Evolutionary conservation across 768 basidiomycete genomes (phyloP).

Genomic region (Dendrothele bispora): DNA sequence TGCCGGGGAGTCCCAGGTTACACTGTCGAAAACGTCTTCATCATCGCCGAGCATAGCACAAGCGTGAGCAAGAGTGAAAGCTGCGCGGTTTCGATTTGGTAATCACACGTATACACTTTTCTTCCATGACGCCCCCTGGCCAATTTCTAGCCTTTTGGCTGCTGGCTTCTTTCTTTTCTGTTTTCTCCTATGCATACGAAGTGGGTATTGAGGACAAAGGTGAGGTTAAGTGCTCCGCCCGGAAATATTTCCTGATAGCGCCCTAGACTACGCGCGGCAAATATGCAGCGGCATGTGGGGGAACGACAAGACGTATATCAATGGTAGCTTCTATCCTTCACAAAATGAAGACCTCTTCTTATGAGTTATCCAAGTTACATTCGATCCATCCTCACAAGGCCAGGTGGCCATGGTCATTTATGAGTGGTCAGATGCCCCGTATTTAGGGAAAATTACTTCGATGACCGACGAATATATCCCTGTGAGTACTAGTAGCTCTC

Average conservation of each 20-base stretch:
- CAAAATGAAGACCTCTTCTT: conserved; percentile 6
- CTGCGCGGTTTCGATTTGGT: conserved; percentile 3
- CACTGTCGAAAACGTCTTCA: conserved; percentile 89
- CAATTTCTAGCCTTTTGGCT: conserved; percentile 4
- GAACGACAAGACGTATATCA: conserved; percentile 74
- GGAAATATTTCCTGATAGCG: background rate
- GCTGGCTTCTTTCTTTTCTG: conserved; percentile 27
- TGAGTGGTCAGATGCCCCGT: conserved; percentile 88
- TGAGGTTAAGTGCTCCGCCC: conserved; percentile 13
- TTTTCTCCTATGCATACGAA: conserved; percentile 51
- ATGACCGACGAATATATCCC: conserved; percentile 54
- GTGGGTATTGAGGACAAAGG: conserved; percentile 67
- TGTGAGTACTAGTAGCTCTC: conserved; percentile 43
- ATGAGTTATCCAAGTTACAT: conserved; percentile 56
- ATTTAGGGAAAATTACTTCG: conserved; percentile 74
- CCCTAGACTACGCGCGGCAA: conserved; percentile 78
- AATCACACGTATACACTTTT: conserved; percentile 3
- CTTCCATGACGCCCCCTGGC: conserved; percentile 4
- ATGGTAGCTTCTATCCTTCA: conserved; percentile 50
- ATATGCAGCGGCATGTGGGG: conserved; percentile 97
- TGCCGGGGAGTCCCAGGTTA: conserved; percentile 84
- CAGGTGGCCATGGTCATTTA: conserved; percentile 94
- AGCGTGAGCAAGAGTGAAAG: conserved; percentile 18
- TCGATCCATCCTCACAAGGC: conserved; percentile 75
- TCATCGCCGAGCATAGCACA: conserved; percentile 78